Percentiles rank a stretch among this genome's conserved stretches.
phyloP scores from a whole-genome alignment of 2,329 filamentous ascomycete genomes.

The Stagonosporopsis rhizophila region DNA sequence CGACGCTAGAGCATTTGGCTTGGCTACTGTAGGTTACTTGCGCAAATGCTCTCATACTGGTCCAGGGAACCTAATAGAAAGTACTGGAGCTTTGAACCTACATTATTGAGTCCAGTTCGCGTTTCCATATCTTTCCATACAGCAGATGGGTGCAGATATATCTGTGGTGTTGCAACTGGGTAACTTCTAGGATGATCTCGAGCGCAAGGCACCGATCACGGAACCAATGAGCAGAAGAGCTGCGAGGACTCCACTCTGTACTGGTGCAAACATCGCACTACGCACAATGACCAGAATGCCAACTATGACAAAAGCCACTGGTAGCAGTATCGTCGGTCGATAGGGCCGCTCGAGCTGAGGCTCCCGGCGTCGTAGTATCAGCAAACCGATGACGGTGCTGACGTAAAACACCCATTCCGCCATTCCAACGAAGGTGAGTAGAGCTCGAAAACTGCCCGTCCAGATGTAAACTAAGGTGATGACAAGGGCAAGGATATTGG shows the following conservation, averaged over 20 bases:
- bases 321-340: slow-evolving; percentile 60
- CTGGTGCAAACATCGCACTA: slow-evolving; percentile 65
- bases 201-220: slow-evolving; percentile 42
- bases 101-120: neutral
- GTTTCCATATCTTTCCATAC: neutral
- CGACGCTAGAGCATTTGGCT: neutral
- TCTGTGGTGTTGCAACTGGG: neutral
- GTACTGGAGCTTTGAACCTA: neutral
- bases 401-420: slow-evolving; percentile 68
- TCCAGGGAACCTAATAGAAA: neutral
- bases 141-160: neutral
- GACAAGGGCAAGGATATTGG: slow-evolving; percentile 36
- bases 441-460: slow-evolving; percentile 66
- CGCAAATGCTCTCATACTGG: slow-evolving; percentile 15
- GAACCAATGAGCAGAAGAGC: slow-evolving; percentile 60
- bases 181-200: neutral
- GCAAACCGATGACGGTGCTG: slow-evolving; percentile 65
- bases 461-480: slow-evolving; percentile 64
- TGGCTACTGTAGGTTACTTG: slow-evolving; percentile 4
- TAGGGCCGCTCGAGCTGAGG: slow-evolving; percentile 64
- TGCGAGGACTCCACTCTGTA: slow-evolving; percentile 61
- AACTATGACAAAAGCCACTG: slow-evolving; percentile 62
- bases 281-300: slow-evolving; percentile 67
- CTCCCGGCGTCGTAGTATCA: slow-evolving; percentile 64
- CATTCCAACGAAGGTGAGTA: slow-evolving; percentile 60